Percentiles rank a stretch among this genome's conserved stretches.
These are phyloP conservation scores for Cenchrus fungigraminus DNA, from an alignment of 176 grass and related monocot species.

Conservation along the genomic window DNA sequence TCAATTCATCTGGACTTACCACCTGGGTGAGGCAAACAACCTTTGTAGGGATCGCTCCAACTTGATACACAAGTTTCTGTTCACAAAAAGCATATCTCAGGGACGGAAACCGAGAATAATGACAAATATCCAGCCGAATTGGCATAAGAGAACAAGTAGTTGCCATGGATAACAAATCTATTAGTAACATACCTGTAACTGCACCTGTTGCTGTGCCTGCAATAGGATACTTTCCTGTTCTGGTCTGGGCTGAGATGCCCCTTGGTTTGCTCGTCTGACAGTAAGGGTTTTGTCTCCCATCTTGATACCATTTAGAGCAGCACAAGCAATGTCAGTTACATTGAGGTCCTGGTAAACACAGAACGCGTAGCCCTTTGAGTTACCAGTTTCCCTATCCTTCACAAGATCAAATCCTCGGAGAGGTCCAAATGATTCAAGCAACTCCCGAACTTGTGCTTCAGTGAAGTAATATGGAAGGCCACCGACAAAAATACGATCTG, in stretches of 20 bases:
- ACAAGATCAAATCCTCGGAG: slow-evolving; percentile 96
- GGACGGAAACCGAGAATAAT: slow-evolving; percentile 21
- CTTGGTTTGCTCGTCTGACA: slow-evolving; percentile 92
- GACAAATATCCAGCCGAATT: neutral
- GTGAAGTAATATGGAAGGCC: slow-evolving; percentile 99
- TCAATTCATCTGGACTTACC: slow-evolving; percentile 76
- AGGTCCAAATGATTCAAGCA: slow-evolving; percentile 92
- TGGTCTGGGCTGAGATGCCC: slow-evolving; percentile 80
- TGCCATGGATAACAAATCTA: neutral
- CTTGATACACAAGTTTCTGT: slow-evolving; percentile 98
- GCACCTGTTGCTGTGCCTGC: slow-evolving; percentile 98
- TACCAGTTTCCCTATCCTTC: slow-evolving; percentile 98
- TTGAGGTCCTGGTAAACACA: slow-evolving; percentile 92
- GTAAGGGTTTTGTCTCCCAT: slow-evolving; percentile 99
- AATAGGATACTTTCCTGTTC: slow-evolving; percentile 93
- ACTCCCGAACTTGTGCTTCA: slow-evolving; percentile 91
- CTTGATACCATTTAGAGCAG: slow-evolving; percentile 97
- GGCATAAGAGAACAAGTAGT: slow-evolving; percentile 14
- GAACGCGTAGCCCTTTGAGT: slow-evolving; percentile 98
- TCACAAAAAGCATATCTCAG: slow-evolving; percentile 28
- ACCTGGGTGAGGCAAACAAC: slow-evolving; percentile 92
- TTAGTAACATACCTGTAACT: slow-evolving; percentile 68
- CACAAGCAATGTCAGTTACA: slow-evolving; percentile 97
- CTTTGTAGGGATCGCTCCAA: slow-evolving; percentile 81
- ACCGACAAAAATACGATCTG: slow-evolving; percentile 95